phyloP scores from a whole-genome alignment of 139 green algal genomes.

The Volvox reticuliferus region DNA sequence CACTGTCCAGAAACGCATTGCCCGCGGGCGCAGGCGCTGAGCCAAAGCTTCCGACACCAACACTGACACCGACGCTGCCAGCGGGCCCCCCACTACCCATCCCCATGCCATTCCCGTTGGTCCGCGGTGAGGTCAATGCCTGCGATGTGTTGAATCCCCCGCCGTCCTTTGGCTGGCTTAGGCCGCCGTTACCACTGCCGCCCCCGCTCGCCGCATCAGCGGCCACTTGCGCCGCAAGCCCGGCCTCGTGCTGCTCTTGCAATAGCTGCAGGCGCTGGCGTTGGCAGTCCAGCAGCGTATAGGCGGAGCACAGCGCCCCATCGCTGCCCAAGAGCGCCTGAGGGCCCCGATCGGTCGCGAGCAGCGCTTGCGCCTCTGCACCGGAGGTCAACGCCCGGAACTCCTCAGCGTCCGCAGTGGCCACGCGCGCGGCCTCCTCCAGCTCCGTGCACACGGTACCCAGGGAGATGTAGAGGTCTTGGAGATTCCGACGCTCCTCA shows the following conservation, averaged over 20 bases:
- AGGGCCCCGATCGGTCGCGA: constrained; percentile 10
- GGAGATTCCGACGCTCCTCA: constrained; percentile 14
- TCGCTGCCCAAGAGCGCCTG: constrained; percentile 25
- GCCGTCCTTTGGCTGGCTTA: background rate
- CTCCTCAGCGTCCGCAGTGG: background rate
- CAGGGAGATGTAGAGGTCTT: constrained; percentile 19
- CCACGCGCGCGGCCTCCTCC: background rate
- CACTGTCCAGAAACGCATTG: constrained; percentile 39
- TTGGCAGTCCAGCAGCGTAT: constrained; percentile 20
- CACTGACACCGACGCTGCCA: too few species aligned
- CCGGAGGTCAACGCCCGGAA: background rate
- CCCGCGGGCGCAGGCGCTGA: background rate
- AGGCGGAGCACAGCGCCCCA: background rate
- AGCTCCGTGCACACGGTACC: background rate
- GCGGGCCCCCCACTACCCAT: background rate
- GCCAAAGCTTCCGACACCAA: background rate
- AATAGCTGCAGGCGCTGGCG: constrained; percentile 12
- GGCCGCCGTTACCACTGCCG: background rate
- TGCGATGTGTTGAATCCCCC: background rate
- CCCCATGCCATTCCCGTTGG: background rate
- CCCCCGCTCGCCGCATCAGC: background rate
- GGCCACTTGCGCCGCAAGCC: background rate
- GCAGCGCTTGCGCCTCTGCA: constrained; percentile 10
- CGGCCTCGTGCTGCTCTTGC: background rate
- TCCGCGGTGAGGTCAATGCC: background rate